Base-by-base conservation (phyloP, 164 flowering plant species). In the Vitis rotundifolia region DNA sequence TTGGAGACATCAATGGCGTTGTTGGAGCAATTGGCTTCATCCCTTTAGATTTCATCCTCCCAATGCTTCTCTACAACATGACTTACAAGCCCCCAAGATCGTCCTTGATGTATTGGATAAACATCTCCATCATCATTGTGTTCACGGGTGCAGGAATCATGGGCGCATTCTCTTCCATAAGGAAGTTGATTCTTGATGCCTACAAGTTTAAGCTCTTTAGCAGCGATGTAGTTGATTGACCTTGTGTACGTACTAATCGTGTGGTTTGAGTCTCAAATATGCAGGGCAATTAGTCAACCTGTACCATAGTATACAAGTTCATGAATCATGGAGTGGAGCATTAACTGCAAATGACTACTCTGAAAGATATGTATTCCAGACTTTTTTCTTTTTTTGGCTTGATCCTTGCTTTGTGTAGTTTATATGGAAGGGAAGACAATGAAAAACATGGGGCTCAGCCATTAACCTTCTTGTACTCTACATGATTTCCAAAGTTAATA, bases 61-160 rank as follows among this genome's bases (percentile, higher is more conserved):
- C 99, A 3, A 92, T 92, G 98, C 88, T 93, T 53, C 85, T 95
- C 18, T 95, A 93, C 83, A 93, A 95, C 90, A 93, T 87, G 91
- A 88, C 91, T 28, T 63, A 75, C 78, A 91, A 87, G 71, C 99
- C 97, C 11, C 50, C 86, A 1, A 86, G 62, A 78, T 75, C 82
- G 10, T 87, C 92, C 57, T 3, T 79, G 52, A 80, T 73, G 44
- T 93, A 78, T 60, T 90, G 81, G 88, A 62, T 90, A 79, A 92
- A 95, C 73, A 63, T 76, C n/a, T 77, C 83, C 44, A 93, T 95
- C 75, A 88, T 93, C 2, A 69, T 91, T 11, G 90, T 87, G 8
- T 95, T 92, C 57, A 81, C 94, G 0, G 88, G 91, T 5, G 81
- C 76, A 7, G 99, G 99, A 49, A 12, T 95, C 47, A 28, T 95